Conservation (phyloP, 495 filamentous ascomycete genomes). For the Talaromyces stipitatus region DNA sequence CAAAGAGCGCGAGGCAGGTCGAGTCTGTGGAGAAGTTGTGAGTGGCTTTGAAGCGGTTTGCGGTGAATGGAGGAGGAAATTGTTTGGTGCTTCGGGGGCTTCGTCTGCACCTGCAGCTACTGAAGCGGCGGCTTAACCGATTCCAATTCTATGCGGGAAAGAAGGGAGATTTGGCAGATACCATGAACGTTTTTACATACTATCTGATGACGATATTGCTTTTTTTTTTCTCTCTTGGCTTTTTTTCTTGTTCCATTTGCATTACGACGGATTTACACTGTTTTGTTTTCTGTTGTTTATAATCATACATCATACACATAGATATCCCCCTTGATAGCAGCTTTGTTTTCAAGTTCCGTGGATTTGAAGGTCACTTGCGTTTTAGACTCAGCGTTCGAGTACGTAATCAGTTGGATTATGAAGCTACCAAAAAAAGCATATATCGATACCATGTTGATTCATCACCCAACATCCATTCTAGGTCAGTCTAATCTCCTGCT, state of each 20-base stretch:
- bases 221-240: too few relatives aligned
- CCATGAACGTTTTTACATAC: neutral
- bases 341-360: neutral
- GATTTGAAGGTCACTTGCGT: neutral
- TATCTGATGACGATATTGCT: neutral
- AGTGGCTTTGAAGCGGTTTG: constrained; percentile 87
- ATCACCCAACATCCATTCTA: too few relatives aligned
- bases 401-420: too few relatives aligned
- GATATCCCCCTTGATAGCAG: neutral
- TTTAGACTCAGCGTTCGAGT: too few relatives aligned
- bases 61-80: constrained; percentile 51
- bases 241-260: neutral
- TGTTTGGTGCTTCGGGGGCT: constrained; percentile 33
- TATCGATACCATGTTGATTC: too few relatives aligned
- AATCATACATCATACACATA: constrained; percentile 3
- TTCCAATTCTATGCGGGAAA: too few relatives aligned
- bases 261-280: neutral
- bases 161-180: too few relatives aligned
- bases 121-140: neutral
- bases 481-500: neutral
- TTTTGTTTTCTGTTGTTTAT: neutral
- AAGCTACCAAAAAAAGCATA: too few relatives aligned
- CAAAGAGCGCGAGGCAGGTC: constrained; percentile 64
- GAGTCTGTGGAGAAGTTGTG: constrained; percentile 75
- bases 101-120: constrained; percentile 28